Percentiles rank a stretch among this genome's conserved stretches.
Conservation (phyloP, 192 early-diverging fungal species). For the Funneliformis mosseae region DNA sequence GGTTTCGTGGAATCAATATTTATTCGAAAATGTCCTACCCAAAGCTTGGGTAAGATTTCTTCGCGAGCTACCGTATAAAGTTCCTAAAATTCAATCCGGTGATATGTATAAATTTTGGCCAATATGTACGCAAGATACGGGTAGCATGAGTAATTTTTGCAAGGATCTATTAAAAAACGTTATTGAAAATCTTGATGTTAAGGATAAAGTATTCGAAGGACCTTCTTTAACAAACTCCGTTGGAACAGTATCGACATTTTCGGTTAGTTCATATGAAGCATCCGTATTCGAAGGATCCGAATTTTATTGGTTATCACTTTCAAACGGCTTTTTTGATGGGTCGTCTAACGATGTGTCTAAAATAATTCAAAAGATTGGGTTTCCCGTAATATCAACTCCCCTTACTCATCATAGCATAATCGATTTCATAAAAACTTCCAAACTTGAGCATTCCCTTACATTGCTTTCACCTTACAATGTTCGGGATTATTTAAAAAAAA, state of each 20-base stretch:
- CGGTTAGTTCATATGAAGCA: neutral
- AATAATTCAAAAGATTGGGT: neutral
- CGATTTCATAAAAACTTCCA: neutral
- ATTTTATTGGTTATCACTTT: neutral
- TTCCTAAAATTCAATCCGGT: neutral
- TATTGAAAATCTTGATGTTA: neutral
- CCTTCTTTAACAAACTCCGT: neutral
- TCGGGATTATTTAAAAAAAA: neutral
- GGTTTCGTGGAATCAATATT: neutral
- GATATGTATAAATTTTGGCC: conserved; percentile 6
- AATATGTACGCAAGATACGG: neutral
- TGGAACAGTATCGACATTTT: neutral
- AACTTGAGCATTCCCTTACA: neutral
- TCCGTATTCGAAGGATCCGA: neutral
- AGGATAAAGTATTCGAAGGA: neutral
- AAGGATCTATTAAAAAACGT: neutral
- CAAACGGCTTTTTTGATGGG: neutral
- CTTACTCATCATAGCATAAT: neutral
- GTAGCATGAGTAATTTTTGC: neutral
- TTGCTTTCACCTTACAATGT: neutral
- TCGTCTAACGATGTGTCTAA: neutral
- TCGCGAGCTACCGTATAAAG: neutral
- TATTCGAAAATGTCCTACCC: neutral
- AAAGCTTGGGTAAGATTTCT: conserved; percentile 7
- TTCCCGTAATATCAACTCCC: neutral